These are phyloP conservation scores for Thalassiosira hispida DNA, from an alignment of 352 stramenopile genomes.

Conservation along the genomic window DNA sequence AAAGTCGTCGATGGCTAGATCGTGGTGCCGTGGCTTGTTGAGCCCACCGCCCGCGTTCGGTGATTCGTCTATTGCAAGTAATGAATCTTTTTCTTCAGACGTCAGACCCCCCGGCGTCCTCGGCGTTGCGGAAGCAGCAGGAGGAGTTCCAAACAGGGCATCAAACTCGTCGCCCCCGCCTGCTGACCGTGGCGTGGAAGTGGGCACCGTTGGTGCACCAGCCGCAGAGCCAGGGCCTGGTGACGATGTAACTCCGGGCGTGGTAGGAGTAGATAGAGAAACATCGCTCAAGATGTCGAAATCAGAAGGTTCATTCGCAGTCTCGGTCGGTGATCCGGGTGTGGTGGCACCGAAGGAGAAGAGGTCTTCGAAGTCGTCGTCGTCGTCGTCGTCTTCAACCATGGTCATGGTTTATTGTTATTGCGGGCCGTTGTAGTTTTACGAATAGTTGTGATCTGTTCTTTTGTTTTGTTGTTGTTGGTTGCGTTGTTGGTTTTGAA, in stretches of 20 bases:
- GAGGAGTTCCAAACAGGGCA: constrained; percentile 47
- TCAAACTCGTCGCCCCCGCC: constrained; percentile 39
- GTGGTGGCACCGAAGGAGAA: constrained; percentile 53
- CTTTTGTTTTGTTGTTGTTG: too few relatives aligned
- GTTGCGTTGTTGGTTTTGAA: too few relatives aligned
- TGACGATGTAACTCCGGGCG: neutral
- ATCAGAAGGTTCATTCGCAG: constrained; percentile 6
- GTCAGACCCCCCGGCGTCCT: neutral
- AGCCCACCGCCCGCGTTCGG: neutral
- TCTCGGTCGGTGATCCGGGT: neutral
- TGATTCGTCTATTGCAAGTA: neutral
- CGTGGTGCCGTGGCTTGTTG: constrained; percentile 19
- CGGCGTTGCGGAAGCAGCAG: neutral
- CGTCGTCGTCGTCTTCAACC: constrained; percentile 40
- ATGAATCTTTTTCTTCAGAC: neutral
- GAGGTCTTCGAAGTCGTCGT: constrained; percentile 61
- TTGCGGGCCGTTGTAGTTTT: too few relatives aligned
- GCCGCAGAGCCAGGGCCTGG: neutral
- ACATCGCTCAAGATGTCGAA: constrained; percentile 28
- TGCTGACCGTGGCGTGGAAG: constrained; percentile 7
- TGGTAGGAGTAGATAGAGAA: neutral
- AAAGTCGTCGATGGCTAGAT: constrained; percentile 54
- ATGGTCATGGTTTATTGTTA: too few relatives aligned
- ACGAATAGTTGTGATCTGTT: too few relatives aligned
- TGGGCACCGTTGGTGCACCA: neutral